Conservation (phyloP, 2,329 filamentous ascomycete genomes). For the Arachnomyces sp. region DNA sequence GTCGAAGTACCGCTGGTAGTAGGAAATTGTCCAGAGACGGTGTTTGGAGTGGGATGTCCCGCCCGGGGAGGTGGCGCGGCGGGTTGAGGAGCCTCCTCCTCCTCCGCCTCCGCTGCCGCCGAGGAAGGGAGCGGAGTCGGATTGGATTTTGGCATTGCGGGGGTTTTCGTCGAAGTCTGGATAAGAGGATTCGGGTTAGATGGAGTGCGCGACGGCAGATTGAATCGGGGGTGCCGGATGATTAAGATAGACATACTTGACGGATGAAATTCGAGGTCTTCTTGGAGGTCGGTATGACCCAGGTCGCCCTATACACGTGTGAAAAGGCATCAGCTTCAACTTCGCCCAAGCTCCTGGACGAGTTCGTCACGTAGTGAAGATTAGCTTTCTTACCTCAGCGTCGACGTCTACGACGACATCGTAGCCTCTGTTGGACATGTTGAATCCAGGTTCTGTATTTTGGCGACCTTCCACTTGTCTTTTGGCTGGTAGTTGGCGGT, state of each 20-base stretch:
- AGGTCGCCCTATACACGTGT: slow-evolving; percentile 66
- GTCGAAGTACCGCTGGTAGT: slow-evolving; percentile 98
- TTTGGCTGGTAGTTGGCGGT: too few relatives aligned
- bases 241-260: slow-evolving; percentile 49
- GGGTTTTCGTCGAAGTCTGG: slow-evolving; percentile 60
- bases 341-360: background rate
- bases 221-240: slow-evolving; percentile 4
- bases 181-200: background rate
- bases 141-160: slow-evolving; percentile 41
- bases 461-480: too few relatives aligned
- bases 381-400: slow-evolving; percentile 61
- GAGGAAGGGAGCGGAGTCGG: slow-evolving; percentile 44
- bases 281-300: slow-evolving; percentile 94
- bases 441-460: slow-evolving; percentile 15
- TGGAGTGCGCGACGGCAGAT: slow-evolving; percentile 18
- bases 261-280: slow-evolving; percentile 97
- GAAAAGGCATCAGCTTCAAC: background rate
- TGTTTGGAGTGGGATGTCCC: slow-evolving; percentile 56
- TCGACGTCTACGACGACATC: slow-evolving; percentile 98
- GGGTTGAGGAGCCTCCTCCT: slow-evolving; percentile 28
- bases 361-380: background rate
- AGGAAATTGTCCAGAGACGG: slow-evolving; percentile 83
- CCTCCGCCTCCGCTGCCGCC: slow-evolving; percentile 19
- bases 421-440: slow-evolving; percentile 78
- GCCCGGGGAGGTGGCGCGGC: slow-evolving; percentile 33